Conservation (phyloP, 306 rosid genomes). For the peach (Prunus persica) region DNA sequence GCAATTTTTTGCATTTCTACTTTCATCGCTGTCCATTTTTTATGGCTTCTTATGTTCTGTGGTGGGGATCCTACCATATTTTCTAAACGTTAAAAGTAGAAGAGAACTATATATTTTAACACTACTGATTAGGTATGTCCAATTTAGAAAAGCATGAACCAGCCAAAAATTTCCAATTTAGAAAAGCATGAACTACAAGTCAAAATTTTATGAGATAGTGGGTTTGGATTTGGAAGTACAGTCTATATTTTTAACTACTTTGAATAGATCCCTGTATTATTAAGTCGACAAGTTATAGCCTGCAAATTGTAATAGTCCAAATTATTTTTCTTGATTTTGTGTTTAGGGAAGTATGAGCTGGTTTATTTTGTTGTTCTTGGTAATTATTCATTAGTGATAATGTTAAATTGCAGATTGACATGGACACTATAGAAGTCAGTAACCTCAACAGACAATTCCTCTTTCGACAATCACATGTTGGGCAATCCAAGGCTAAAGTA, state of each 20-base stretch:
- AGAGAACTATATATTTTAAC: neutral
- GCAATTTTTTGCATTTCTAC: neutral
- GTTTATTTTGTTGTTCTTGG: neutral
- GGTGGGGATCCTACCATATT: neutral
- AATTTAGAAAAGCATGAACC: slow-evolving; percentile 7
- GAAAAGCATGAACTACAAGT: slow-evolving; percentile 3
- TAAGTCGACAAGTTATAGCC: neutral
- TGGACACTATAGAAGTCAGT: slow-evolving; percentile 99
- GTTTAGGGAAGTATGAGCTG: slow-evolving; percentile 15
- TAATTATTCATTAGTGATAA: slow-evolving; percentile 14
- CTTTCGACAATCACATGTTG: slow-evolving; percentile 96
- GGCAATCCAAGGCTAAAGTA: slow-evolving; percentile 95
- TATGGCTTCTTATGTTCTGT: neutral
- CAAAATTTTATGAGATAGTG: neutral
- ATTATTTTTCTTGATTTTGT: slow-evolving; percentile 1
- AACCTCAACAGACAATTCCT: slow-evolving; percentile 98
- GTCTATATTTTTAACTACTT: neutral
- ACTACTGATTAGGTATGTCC: neutral
- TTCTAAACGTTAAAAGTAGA: neutral
- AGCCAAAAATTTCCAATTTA: neutral
- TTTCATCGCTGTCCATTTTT: neutral
- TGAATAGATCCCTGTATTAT: neutral
- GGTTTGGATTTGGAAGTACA: neutral
- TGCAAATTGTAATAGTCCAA: neutral
- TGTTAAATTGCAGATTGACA: slow-evolving; percentile 75